Conservation (phyloP, 306 rosid genomes). For the Lathyrus oleraceus region DNA sequence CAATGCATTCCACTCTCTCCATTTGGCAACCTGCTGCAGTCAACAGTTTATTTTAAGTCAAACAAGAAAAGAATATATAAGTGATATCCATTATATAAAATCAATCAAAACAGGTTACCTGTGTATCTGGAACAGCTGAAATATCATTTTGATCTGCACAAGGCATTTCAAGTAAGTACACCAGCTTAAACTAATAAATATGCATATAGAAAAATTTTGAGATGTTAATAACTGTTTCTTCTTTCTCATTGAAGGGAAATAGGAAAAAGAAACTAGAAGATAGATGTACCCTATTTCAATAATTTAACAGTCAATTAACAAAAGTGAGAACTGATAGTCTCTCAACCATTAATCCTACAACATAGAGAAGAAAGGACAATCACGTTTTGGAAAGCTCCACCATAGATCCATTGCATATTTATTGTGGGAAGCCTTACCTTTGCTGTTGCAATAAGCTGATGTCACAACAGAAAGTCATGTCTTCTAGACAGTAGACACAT, state of each 20-base stretch:
- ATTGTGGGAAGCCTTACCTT: not conserved
- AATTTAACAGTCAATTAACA: not conserved
- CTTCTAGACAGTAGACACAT: not conserved
- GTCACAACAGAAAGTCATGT: not conserved
- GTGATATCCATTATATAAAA: slow-evolving; percentile 9
- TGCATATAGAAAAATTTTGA: not conserved
- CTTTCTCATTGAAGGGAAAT: slow-evolving; percentile 4
- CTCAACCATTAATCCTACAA: not conserved
- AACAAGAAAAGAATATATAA: slow-evolving; percentile 18
- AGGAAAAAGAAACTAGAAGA: slow-evolving; percentile 1
- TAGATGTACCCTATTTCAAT: not conserved
- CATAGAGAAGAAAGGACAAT: not conserved
- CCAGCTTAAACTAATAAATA: slow-evolving; percentile 19
- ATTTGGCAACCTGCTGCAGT: slow-evolving; percentile 52
- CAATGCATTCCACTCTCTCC: slow-evolving; percentile 73
- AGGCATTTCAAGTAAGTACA: slow-evolving; percentile 32
- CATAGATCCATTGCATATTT: not conserved
- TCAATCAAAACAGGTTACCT: slow-evolving; percentile 49
- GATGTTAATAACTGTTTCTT: not conserved
- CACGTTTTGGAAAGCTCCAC: not conserved
- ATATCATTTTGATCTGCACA: slow-evolving; percentile 66
- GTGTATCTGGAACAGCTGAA: slow-evolving; percentile 47
- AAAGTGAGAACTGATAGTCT: slow-evolving; percentile 4
- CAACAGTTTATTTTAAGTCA: slow-evolving; percentile 15
- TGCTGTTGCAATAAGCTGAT: not conserved